Percentiles rank a stretch among this genome's conserved stretches.
phyloP scores from a whole-genome alignment of 176 grass and related monocot genomes.

The Triticum aestivum region IWGSC_CS_RefSeq_v2.1 NC_057803.1:140134034-140134533 shows the following conservation, averaged over 20 bases:
- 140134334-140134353: neutral
- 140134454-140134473: neutral
- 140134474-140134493: too few species aligned
- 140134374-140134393: too few species aligned
- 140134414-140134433: neutral
- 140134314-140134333: constrained; percentile 12
- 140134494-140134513: neutral
- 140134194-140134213: neutral
- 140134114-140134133: neutral
- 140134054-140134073: constrained; percentile 15
- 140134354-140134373: too few species aligned
- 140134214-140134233: constrained; percentile 2
- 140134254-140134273: constrained; percentile 11
- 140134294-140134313: neutral
- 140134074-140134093: constrained; percentile 7
- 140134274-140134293: neutral
- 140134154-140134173: neutral
- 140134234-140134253: constrained; percentile 19
- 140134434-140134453: neutral
- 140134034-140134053: too few species aligned
- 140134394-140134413: neutral
- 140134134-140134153: neutral
- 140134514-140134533: too few species aligned
- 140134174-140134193: neutral
- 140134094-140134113: neutral